Base-by-base conservation (phyloP, 2,329 filamentous ascomycete genomes). In the Pseudogymnoascus sp. region DNA sequence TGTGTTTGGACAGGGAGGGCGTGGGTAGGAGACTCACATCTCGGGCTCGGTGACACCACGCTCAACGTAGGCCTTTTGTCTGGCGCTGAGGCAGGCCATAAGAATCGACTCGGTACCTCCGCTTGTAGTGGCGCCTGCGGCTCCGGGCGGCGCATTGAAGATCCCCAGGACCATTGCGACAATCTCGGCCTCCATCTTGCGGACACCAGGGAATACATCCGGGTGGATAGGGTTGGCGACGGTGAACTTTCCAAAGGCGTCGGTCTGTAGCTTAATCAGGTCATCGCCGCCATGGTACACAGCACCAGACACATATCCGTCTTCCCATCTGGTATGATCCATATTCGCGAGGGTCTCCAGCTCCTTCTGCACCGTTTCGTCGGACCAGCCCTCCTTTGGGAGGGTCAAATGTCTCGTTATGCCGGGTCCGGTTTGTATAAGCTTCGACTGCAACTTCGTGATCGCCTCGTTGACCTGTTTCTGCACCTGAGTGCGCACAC, bases 181-280 rank as follows among this genome's bases (percentile, higher is more conserved):
- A 66, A 99, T 81, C 79, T 99, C 95, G 50, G 95, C 93, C 80
- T 99, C 95, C 95, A 99, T 99, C 84, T 99, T 99, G 71, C 95
- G 83, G 61, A 99, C 93, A 29, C 93, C 95, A 15, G 95, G 95
- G 78, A 99, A 99, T 46, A 99, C 93, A 77, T 99, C 95, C 6
- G 95, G 95, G 75, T 99, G 95, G 69, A 99, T 95, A 2, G 95
- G 95, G 75, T 99, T 99, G 40, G 92, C 85, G 31, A 99, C 95
- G 60, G 92, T 93, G 75, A 99, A 99, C 76, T 90, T 89, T 68
- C 90, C 89, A 80, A 93, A 97, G 0, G 95, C 93, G 74, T 97
- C 91, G 5, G 90, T 90, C 79, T 99, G 95, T 40, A 99, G 80
- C 72, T 88, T 85, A 65, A 95, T 77, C 69, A 99, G 78, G 50